phyloP scores from a whole-genome alignment of 2,329 filamentous ascomycete species.

The Aspergillus fijiensis region DNA sequence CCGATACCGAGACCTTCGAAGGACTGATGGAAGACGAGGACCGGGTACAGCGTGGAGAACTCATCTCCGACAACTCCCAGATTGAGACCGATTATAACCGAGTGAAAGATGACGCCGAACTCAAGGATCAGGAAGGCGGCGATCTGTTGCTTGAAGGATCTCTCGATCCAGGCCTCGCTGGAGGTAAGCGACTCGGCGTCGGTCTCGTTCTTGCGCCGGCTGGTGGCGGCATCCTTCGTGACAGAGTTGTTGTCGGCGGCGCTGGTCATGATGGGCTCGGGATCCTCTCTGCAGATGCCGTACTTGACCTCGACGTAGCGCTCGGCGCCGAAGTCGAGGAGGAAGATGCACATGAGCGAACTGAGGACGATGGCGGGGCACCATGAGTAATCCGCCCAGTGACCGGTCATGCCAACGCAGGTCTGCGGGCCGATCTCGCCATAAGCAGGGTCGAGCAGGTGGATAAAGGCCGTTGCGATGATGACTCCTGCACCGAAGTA shows the following conservation, averaged over 20 bases:
- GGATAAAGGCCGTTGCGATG: conserved; percentile 16
- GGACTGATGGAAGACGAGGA: conserved; percentile 63
- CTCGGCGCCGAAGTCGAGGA: conserved; percentile 15
- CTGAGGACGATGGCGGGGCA: conserved; percentile 14
- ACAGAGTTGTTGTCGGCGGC: conserved; percentile 2
- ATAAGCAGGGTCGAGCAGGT: conserved; percentile 18
- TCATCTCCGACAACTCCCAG: conserved; percentile 59
- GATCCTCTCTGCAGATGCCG: conserved; percentile 11
- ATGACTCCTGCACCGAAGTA: conserved; percentile 18
- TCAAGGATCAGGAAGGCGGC: conserved; percentile 52
- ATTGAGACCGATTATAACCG: conserved; percentile 63
- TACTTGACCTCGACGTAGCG: conserved; percentile 16
- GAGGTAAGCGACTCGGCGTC: conserved; percentile 6
- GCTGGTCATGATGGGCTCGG: conserved; percentile 12
- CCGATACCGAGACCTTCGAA: conserved; percentile 65
- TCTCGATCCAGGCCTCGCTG: conserved; percentile 17
- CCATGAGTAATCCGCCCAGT: conserved; percentile 17
- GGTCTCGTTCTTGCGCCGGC: neutral
- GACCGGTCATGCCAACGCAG: conserved; percentile 15
- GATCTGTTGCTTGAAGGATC: conserved; percentile 39
- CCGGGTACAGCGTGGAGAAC: conserved; percentile 59
- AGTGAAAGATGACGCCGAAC: conserved; percentile 64
- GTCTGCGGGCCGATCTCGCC: conserved; percentile 13
- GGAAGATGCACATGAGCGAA: conserved; percentile 14
- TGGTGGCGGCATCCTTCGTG: neutral